A percentile compares a stretch with the other conserved stretches of the same genome.
These are phyloP conservation scores for Melocanna baccifera DNA, from an alignment of 176 grass and related monocot genomes.

Conservation along the genomic window DNA sequence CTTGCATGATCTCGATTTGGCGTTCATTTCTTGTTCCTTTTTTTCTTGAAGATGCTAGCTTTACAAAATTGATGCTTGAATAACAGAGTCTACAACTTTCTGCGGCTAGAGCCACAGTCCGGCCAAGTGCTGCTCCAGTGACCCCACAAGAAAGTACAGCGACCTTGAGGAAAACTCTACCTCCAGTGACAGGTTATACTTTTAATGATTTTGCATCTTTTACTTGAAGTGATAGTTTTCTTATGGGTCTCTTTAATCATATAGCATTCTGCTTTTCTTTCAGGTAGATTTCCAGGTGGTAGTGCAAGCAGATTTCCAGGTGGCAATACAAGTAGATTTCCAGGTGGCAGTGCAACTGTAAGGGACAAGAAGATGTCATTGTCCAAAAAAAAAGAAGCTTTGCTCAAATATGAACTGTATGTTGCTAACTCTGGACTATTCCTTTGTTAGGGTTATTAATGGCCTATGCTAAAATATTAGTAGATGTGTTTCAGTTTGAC, in stretches of 20 bases:
- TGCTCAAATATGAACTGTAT: slow-evolving; percentile 95
- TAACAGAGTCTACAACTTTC: slow-evolving; percentile 78
- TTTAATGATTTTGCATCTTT: slow-evolving; percentile 23
- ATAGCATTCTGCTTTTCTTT: slow-evolving; percentile 25
- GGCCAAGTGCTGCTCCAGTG: slow-evolving; percentile 24
- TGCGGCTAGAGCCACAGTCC: slow-evolving; percentile 75
- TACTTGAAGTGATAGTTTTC: slow-evolving; percentile 26
- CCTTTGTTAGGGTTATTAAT: slow-evolving; percentile 23
- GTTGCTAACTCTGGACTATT: slow-evolving; percentile 31
- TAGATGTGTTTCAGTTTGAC: slow-evolving; percentile 79
- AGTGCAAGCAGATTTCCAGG: slow-evolving; percentile 45
- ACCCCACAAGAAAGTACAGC: slow-evolving; percentile 47
- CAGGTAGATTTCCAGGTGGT: slow-evolving; percentile 46
- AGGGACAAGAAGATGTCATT: slow-evolving; percentile 64
- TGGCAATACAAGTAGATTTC: slow-evolving; percentile 42
- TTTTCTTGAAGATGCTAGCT: slow-evolving; percentile 18
- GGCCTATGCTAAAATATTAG: slow-evolving; percentile 29
- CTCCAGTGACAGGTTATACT: slow-evolving; percentile 45
- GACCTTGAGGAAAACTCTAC: slow-evolving; percentile 7
- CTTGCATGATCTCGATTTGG: slow-evolving; percentile 8
- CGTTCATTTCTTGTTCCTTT: slow-evolving; percentile 21
- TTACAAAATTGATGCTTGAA: slow-evolving; percentile 44
- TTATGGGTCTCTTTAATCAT: neutral
- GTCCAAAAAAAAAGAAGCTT: slow-evolving; percentile 94
- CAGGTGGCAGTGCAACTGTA: slow-evolving; percentile 28